Evolutionary conservation across 2,329 filamentous ascomycete species (phyloP), one percentile per base, ranked within the genome.

Genomic region (Fusarium udum): DNA sequence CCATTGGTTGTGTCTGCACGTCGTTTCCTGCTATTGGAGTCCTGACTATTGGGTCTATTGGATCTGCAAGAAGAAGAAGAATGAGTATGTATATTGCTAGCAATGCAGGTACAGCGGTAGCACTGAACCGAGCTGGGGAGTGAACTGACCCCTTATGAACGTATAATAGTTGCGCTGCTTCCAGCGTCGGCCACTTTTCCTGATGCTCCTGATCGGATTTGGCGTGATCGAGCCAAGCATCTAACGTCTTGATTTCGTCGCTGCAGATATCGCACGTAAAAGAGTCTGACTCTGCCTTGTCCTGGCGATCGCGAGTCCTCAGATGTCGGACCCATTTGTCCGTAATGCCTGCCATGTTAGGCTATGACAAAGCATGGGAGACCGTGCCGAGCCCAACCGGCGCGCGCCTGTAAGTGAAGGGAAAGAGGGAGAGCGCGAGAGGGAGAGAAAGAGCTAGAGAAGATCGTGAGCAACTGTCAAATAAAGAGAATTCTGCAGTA

Each of bases 221-320:
- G 39, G 78, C 67, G 37, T 82, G 80, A 4, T 66, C 58, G 20
- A 68, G 74, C 64, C 81, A 82, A 7, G 69, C 71, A 16, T 78
- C 74, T 12, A 81, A 42, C 12, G 72, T 73, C 28, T 73, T 67
- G 15, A 80, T 53, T 8, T 79, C 76, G 32, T 61, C 48, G 3
- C 73, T 64, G 28, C 81, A 82, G 7, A 73, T 20, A 5, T 73
- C 61, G 40, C 71, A 73, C 0, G 24, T 36, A 14, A 67, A 49
- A 14, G 53, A 9, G 13, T 58, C 51, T 6, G 63, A 65, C 6
- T 71, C 69, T 14, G 53, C 56, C 28, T 70, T 70, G 14, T 62
- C 69, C 39, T 78, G 67, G 7, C 67, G 67, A 8, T 71, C 26
- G 1, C 59, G 61, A 20, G 65, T 69, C 4, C 74, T 68, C 7